Evolutionary conservation across 2,329 filamentous ascomycete species (phyloP).

Genomic region (Pseudogymnoascus sp.): DNA sequence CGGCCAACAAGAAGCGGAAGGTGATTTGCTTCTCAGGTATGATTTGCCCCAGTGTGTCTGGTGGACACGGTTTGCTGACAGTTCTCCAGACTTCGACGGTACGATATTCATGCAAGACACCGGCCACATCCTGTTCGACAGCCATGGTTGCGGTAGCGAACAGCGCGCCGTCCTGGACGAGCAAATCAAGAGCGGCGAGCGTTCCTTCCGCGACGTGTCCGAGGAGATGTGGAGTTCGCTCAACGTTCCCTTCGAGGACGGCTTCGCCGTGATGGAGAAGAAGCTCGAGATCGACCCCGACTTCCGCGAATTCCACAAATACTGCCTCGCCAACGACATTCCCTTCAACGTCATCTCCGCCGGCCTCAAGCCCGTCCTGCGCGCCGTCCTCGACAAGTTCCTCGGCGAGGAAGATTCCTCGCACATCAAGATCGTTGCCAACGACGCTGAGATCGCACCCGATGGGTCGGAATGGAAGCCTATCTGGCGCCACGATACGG

Average conservation of each 20-base stretch:
- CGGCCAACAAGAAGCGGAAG: constrained; percentile 42
- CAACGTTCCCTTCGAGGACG: constrained; percentile 59
- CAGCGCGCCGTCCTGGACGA: constrained; percentile 50
- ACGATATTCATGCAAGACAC: constrained; percentile 68
- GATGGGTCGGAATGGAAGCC: constrained; percentile 58
- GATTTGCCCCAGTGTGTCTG: constrained; percentile 10
- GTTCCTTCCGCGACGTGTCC: constrained; percentile 62
- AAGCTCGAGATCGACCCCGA: constrained; percentile 56
- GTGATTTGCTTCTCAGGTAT: constrained; percentile 53
- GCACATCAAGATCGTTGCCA: constrained; percentile 61
- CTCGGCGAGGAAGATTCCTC: constrained; percentile 52
- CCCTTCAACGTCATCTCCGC: constrained; percentile 65
- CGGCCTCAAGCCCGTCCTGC: constrained; percentile 56
- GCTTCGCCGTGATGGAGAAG: constrained; percentile 57
- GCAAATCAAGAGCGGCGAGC: constrained; percentile 58
- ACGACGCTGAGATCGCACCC: constrained; percentile 52
- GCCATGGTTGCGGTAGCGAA: constrained; percentile 53
- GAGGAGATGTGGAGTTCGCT: constrained; percentile 66
- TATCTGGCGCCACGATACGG: constrained; percentile 59
- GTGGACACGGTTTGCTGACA: constrained; percentile 4
- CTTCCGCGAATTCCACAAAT: constrained; percentile 57
- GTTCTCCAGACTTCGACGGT: constrained; percentile 55
- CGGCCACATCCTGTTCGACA: constrained; percentile 62
- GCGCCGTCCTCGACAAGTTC: constrained; percentile 56
- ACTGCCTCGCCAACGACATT: constrained; percentile 54